These are phyloP conservation scores for Scheffersomyces cryptocercus DNA, from an alignment of 1,139 yeast genomes.

Conservation along the genomic window DNA sequence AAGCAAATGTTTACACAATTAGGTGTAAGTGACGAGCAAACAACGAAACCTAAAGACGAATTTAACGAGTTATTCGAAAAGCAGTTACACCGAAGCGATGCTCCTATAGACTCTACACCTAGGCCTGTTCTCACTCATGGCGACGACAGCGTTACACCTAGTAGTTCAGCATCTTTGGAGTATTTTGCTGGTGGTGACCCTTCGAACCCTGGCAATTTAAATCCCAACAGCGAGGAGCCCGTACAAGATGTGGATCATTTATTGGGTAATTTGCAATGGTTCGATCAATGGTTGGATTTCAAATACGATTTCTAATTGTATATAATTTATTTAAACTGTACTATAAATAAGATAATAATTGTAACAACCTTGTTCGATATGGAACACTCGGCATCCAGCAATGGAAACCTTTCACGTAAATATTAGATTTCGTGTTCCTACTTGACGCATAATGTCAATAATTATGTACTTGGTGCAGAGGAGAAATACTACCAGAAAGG, in stretches of 20 bases:
- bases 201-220: constrained; percentile 3
- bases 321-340: neutral
- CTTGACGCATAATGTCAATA: too few relatives aligned
- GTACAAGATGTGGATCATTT: constrained; percentile 21
- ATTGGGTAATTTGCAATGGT: constrained; percentile 55
- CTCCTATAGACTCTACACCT: constrained; percentile 1
- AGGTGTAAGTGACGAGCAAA: constrained; percentile 24
- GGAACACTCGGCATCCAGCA: too few relatives aligned
- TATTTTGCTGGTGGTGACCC: constrained; percentile 2
- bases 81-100: constrained; percentile 20
- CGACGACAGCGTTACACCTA: constrained; percentile 7
- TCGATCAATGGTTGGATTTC: constrained; percentile 51
- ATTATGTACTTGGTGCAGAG: too few relatives aligned
- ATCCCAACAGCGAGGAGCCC: neutral
- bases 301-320: constrained; percentile 19
- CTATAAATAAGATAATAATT: neutral
- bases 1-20: constrained; percentile 48
- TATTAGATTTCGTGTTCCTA: too few relatives aligned
- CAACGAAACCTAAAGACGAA: constrained; percentile 14
- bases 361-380: neutral
- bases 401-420: too few relatives aligned
- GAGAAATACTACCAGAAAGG: too few relatives aligned
- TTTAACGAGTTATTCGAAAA: constrained; percentile 23
- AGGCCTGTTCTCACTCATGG: neutral
- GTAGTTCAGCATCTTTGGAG: constrained; percentile 5